Base-by-base conservation (phyloP, 2,329 filamentous ascomycete genomes). In the Aspergillus ochraceoroseus region DNA sequence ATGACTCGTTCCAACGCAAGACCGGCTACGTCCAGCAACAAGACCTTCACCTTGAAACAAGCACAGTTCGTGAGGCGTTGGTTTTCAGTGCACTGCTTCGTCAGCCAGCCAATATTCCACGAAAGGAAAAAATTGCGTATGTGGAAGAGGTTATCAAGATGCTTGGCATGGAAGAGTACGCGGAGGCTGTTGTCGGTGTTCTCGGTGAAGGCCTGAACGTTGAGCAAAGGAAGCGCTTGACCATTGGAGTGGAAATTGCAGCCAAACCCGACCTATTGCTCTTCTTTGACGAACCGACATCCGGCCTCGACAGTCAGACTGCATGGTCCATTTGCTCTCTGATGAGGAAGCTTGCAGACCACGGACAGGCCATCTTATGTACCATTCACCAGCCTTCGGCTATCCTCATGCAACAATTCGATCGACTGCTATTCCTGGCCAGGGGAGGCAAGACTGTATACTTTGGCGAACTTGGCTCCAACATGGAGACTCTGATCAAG, bases 351-450 rank as follows among this genome's bases (percentile, higher is more conserved):
- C 74, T 95, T 17, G 87, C 87, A 55, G 85, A 90, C 62, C 83
- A 80, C 47, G 88, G 89, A n/a, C 86, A 92, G 62, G 88, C 89
- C 28, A 84, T 95, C 61, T 77, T 95, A 7, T 94, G 87, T 69
- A 95, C 89, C 0, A 95, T 95, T 46, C 89, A 95, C 63, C 89
- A 95, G 63, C 89, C 89, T 7, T 92, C 86, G 7, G 87, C 87
- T 22, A 87, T 94, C 73, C 73, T 95, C 38, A 94, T 95, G 72
- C 85, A 94, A 61, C 81, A 86, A 45, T 95, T 82, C 34, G 79
- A 83, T 48, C 71, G 73, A 0, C 63, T 82, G 0, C 66, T 82
- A 0, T 78, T 84, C 56, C 66, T 84, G 1, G 77, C 77, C 2
- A 72, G 70, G 38, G 80, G 80, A 15, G 80, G 80, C 0, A 75